Conservation (phyloP, 768 basidiomycete genomes). For the Galerina marginata region DNA sequence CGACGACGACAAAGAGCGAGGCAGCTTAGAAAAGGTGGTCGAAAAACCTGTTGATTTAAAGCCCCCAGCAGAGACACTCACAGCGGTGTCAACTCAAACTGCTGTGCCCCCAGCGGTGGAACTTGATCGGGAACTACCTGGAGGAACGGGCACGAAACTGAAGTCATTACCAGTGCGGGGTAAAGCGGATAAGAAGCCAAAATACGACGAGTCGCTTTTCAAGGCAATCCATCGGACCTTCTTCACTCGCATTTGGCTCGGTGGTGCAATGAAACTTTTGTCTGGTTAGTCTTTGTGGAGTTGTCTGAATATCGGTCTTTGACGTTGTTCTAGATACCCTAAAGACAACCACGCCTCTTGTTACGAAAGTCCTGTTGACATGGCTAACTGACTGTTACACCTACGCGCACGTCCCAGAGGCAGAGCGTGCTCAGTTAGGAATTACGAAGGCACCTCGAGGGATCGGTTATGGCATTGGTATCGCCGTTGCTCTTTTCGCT, state of each 20-base stretch:
- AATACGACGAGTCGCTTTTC: conserved; percentile 55
- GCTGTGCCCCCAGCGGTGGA: conserved; percentile 11
- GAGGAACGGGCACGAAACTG: not conserved
- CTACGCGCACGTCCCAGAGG: conserved; percentile 42
- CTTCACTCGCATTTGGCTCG: conserved; percentile 51
- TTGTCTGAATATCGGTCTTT: not conserved
- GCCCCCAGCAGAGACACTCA: conserved; percentile 9
- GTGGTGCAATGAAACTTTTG: conserved; percentile 52
- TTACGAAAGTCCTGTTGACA: conserved; percentile 60
- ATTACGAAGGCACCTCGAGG: conserved; percentile 43
- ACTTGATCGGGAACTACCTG: conserved; percentile 7
- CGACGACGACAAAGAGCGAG: not conserved
- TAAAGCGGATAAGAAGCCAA: conserved; percentile 10
- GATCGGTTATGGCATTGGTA: conserved; percentile 66
- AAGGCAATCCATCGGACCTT: conserved; percentile 55
- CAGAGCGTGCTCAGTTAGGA: conserved; percentile 34
- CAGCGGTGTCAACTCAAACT: conserved; percentile 15
- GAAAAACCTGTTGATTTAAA: conserved; percentile 7
- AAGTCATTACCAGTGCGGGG: not conserved
- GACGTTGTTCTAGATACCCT: conserved; percentile 41
- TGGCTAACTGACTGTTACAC: conserved; percentile 59
- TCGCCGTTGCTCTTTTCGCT: conserved; percentile 59
- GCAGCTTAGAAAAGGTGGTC: conserved; percentile 2
- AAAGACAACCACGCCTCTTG: conserved; percentile 59
- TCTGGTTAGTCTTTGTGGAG: conserved; percentile 34